Conservation (phyloP, 495 filamentous ascomycete genomes). For the Talaromyces proteolyticus region DNA sequence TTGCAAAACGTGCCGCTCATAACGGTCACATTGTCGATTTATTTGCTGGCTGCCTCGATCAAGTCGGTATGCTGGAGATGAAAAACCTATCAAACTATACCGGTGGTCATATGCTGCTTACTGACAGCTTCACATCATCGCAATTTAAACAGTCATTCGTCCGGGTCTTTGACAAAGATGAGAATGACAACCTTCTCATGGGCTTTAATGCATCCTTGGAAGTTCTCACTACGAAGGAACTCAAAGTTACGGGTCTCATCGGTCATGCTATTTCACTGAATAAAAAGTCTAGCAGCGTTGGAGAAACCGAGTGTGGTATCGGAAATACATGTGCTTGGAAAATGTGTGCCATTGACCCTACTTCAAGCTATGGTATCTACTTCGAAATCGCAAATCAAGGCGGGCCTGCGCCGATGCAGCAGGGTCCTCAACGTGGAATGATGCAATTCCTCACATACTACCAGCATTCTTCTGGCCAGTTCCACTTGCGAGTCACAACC, state of each 20-base stretch:
- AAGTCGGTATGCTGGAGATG: slow-evolving; percentile 98
- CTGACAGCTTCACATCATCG: slow-evolving; percentile 97
- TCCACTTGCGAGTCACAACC: slow-evolving; percentile 92
- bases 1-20: slow-evolving; percentile 93
- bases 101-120: slow-evolving; percentile 96
- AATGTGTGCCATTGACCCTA: slow-evolving; percentile 97
- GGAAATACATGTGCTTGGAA: slow-evolving; percentile 99
- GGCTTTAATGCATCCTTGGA: slow-evolving; percentile 97
- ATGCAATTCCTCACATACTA: slow-evolving; percentile 99
- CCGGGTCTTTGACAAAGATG: slow-evolving; percentile 95
- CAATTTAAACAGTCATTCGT: slow-evolving; percentile 99
- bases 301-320: slow-evolving; percentile 97
- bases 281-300: slow-evolving; percentile 96
- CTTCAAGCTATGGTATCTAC: slow-evolving; percentile 90
- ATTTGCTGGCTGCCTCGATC: slow-evolving; percentile 96
- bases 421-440: slow-evolving; percentile 85
- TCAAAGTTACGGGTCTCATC: slow-evolving; percentile 98
- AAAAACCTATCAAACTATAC: slow-evolving; percentile 96
- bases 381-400: slow-evolving; percentile 97
- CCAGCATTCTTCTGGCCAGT: slow-evolving; percentile 93
- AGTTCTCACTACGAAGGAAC: slow-evolving; percentile 94
- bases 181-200: slow-evolving; percentile 90
- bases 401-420: slow-evolving; percentile 78
- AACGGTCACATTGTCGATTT: slow-evolving; percentile 98
- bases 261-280: slow-evolving; percentile 94